Evolutionary conservation across 78 protist species (phyloP).

Genomic region (Andalucia godoyi): DNA sequence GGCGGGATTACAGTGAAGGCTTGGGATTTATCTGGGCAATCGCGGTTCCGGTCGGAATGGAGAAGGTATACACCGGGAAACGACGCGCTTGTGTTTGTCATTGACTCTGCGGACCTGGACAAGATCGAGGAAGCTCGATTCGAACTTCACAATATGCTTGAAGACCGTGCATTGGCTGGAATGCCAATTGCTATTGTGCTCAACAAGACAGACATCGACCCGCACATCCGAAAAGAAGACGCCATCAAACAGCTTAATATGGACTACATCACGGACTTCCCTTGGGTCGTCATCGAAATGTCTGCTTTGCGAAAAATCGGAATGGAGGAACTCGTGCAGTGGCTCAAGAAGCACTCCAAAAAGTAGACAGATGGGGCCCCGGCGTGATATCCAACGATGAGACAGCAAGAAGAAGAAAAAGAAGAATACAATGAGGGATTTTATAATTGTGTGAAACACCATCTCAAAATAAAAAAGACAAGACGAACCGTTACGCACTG

Average conservation of each 20-base stretch:
- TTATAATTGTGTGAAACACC: too few species aligned
- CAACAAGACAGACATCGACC: constrained; percentile 27
- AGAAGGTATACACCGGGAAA: constrained; percentile 6
- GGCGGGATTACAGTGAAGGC: constrained; percentile 16
- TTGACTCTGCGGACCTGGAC: constrained; percentile 7
- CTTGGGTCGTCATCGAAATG: constrained; percentile 21
- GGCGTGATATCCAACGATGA: too few species aligned
- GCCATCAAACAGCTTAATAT: constrained; percentile 13
- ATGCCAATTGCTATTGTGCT: constrained; percentile 12
- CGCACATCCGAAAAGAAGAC: constrained; percentile 13
- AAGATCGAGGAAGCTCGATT: constrained; percentile 1
- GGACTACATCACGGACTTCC: constrained; percentile 11
- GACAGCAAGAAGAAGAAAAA: too few species aligned
- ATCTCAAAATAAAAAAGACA: too few species aligned
- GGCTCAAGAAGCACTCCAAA: constrained; percentile 16
- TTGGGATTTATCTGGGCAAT: constrained; percentile 31
- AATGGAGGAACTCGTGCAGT: constrained; percentile 22
- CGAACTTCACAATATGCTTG: constrained; percentile 22
- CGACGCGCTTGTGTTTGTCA: constrained; percentile 14
- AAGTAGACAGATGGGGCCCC: too few species aligned
- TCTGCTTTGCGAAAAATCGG: background rate
- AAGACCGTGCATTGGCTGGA: constrained; percentile 6
- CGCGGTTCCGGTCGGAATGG: constrained; percentile 26
- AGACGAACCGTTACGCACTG: too few species aligned
- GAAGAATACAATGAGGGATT: too few species aligned